A percentile compares a stretch with the other conserved stretches of the same genome.
Conservation (phyloP, 2,329 filamentous ascomycete species). For the Onygena corvina region DNA sequence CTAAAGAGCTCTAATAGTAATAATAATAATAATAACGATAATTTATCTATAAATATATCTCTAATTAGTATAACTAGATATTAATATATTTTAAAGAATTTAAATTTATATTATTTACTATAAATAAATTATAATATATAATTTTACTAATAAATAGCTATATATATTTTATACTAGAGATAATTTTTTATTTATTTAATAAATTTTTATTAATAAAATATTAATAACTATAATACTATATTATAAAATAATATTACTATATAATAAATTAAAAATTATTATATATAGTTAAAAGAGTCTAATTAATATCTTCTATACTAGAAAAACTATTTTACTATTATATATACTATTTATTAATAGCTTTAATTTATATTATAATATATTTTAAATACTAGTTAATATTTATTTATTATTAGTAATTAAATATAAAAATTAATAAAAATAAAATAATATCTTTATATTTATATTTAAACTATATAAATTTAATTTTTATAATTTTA, state of each 20-base stretch:
- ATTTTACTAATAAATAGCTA: not conserved
- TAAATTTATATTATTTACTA: no score
- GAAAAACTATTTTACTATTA: not conserved
- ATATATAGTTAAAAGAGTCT: not conserved
- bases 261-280: not conserved
- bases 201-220: not conserved
- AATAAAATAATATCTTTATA: not conserved
- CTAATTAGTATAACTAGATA: no score
- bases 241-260: not conserved
- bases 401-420: not conserved
- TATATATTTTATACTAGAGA: not conserved
- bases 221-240: not conserved
- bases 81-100: no score
- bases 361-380: not conserved
- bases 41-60: no score
- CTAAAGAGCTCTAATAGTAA: no score
- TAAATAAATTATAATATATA: not conserved
- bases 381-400: not conserved
- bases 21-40: no score
- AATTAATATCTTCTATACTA: not conserved
- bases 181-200: no score
- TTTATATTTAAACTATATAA: not conserved
- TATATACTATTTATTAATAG: not conserved
- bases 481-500: not conserved
- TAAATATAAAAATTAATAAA: no score